Evolutionary conservation across 768 basidiomycete genomes (phyloP), one percentile per base, ranked within the genome.

Genomic region (Sistotremastrum niveocremeum): DNA sequence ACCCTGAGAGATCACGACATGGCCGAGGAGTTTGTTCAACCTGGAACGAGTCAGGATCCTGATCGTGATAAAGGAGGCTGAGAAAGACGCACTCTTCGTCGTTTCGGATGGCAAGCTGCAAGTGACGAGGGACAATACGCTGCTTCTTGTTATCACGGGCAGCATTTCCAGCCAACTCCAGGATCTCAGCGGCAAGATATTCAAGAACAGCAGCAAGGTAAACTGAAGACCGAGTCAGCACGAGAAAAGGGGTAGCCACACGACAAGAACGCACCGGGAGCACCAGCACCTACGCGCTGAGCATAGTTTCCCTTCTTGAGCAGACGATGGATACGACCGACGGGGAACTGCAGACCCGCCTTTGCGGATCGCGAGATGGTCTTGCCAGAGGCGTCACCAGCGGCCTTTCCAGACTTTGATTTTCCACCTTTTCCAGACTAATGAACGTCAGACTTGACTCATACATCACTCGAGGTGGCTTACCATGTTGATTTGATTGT

Each of bases 61-160:
- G 39, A 8, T 32, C 3, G 7, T 2, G 9, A 45, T 2, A 34
- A 52, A 10, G 6, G 4, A 38, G 8, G 38, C 11, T 30, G 34
- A n/a, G 20, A 11, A 35, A n/a, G 42, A 38, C 57, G 34, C 34
- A 70, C 65, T 72, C 74, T 53, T 77, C 74, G 53, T 77, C 75
- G 58, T 77, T 74, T 51, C 78, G 71, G 58, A 79, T 76, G 52
- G 77, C 77, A 57, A 79, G 65, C 58, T 79, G 77, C 50, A 79
- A 59, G 64, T 79, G 77, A 49, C 77, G 72, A 47, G 77, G 77
- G 11, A 77, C 72, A 56, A 79, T 78, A 67, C 76, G 74, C 33
- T 73, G 68, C 56, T 77, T 71, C 63, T 72, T 73, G 65, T 73
- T 73, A 51, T 67, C 72, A 41, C 71, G 69, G 34, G 73, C 71